These are phyloP conservation scores for Cenchrus purpureus DNA, from an alignment of 176 grass and related monocot genomes.

Conservation along the genomic window DNA sequence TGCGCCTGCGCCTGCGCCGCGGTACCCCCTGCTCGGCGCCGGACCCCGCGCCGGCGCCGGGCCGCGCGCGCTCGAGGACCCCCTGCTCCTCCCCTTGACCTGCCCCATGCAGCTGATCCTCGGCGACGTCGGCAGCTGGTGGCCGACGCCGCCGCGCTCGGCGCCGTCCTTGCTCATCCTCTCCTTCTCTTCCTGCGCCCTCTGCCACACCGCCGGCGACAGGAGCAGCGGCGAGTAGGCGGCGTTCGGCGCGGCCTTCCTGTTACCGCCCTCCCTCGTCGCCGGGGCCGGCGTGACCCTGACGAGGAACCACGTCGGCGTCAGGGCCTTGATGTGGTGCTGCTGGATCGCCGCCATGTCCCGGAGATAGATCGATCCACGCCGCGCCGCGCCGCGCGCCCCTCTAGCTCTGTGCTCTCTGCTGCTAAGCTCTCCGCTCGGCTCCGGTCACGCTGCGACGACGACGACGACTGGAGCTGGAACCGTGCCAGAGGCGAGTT, in stretches of 20 bases:
- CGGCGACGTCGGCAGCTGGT: constrained; percentile 37
- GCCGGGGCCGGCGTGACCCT: constrained; percentile 18
- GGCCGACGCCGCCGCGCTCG: not conserved
- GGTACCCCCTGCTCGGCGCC: not conserved
- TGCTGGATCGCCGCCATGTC: constrained; percentile 40
- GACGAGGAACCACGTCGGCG: constrained; percentile 31
- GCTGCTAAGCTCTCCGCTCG: not conserved
- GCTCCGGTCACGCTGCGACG: not conserved
- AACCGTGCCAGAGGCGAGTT: not conserved
- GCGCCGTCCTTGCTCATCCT: not conserved
- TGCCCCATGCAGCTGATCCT: constrained; percentile 62
- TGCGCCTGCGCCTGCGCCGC: not conserved
- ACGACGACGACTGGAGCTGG: not conserved
- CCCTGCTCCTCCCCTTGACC: constrained; percentile 37
- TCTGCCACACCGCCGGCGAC: constrained; percentile 43
- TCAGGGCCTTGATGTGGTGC: constrained; percentile 33
- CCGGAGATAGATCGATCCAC: not conserved
- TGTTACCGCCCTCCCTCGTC: constrained; percentile 14
- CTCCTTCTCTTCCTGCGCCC: constrained; percentile 21
- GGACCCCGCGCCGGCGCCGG: not conserved
- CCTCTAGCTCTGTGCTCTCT: not conserved
- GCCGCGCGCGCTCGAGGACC: constrained; percentile 4
- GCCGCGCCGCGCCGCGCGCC: not conserved
- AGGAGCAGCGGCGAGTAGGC: constrained; percentile 39
- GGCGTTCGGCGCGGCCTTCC: not conserved